Evolutionary conservation across 2,329 filamentous ascomycete genomes (phyloP).

Genomic region (Colletotrichum sp.): DNA sequence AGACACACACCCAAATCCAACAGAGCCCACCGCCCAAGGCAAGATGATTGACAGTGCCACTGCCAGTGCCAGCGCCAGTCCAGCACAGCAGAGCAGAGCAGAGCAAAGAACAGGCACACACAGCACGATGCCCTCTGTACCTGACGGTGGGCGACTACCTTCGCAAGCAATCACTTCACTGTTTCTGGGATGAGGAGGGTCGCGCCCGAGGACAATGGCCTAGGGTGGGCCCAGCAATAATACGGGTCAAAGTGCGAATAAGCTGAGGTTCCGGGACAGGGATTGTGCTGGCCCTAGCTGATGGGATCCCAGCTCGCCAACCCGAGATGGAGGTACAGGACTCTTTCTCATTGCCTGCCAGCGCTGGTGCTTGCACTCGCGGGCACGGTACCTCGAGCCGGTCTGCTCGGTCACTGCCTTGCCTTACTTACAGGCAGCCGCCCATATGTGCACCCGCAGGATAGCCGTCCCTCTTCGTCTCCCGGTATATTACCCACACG

Average conservation of each 20-base stretch:
- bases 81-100: not conserved
- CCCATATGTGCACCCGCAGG: not conserved
- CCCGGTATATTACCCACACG: not conserved
- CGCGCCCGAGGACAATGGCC: constrained; percentile 2
- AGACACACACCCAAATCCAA: not conserved
- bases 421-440: not conserved
- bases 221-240: constrained; percentile 7
- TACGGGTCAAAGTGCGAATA: constrained; percentile 1
- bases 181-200: not conserved
- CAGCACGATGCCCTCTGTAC: not conserved
- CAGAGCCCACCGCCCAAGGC: not conserved
- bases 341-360: not conserved
- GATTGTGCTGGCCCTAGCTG: constrained; percentile 1
- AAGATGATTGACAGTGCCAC: not conserved
- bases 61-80: not conserved
- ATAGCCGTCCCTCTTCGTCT: not conserved
- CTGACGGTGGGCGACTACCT: not conserved
- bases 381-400: not conserved
- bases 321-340: constrained; percentile 1
- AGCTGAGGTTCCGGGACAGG: constrained; percentile 6
- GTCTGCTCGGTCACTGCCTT: not conserved
- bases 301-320: not conserved
- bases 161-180: not conserved
- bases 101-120: not conserved
- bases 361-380: not conserved